Evolutionary conservation across 768 basidiomycete genomes (phyloP).

Genomic region (Boletus rex-veris): DNA sequence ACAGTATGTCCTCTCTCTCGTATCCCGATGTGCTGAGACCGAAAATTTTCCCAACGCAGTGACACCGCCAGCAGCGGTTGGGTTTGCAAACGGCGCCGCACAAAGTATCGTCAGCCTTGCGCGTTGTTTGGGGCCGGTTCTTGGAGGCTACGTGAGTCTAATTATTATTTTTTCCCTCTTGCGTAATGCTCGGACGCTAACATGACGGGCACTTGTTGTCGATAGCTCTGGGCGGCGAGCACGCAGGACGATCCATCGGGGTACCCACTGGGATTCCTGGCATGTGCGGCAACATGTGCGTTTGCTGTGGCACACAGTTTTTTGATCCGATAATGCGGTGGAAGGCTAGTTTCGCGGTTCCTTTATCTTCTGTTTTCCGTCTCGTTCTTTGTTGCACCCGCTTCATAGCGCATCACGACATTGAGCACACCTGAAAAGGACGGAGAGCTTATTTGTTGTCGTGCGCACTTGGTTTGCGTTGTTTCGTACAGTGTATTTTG

Average conservation of each 20-base stretch:
- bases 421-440: background rate
- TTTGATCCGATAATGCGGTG: slow-evolving; percentile 67
- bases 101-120: slow-evolving; percentile 95
- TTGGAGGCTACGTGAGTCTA: slow-evolving; percentile 68
- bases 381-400: background rate
- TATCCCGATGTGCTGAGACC: background rate
- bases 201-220: background rate
- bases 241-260: slow-evolving; percentile 65
- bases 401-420: background rate
- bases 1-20: slow-evolving; percentile 48
- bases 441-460: background rate
- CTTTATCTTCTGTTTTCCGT: background rate
- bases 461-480: background rate
- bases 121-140: slow-evolving; percentile 82
- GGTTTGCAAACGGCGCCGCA: slow-evolving; percentile 91
- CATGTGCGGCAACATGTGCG: slow-evolving; percentile 58
- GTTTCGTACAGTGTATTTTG: background rate
- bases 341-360: background rate
- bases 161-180: background rate
- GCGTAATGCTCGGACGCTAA: background rate
- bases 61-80: slow-evolving; percentile 86
- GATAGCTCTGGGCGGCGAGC: slow-evolving; percentile 70
- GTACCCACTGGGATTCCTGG: slow-evolving; percentile 72
- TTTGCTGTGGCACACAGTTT: slow-evolving; percentile 68
- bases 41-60: slow-evolving; percentile 41